Percentiles rank a stretch among this genome's conserved stretches.
Evolutionary conservation across 768 basidiomycete genomes (phyloP).

Genomic region (Hericium alpestre): DNA sequence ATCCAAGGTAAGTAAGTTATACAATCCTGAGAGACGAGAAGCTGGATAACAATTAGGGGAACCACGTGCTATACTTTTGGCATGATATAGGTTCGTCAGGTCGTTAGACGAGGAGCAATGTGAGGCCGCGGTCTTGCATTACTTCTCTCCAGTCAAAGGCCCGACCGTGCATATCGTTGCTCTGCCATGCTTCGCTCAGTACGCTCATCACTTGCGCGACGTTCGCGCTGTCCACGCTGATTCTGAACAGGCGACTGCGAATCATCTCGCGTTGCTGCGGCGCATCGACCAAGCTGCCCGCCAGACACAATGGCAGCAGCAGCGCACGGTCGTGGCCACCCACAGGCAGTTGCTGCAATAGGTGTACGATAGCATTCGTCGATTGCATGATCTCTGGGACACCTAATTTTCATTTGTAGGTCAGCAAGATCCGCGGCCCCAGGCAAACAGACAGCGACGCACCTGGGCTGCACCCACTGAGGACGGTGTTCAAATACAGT

Average conservation of each 20-base stretch:
- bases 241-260: conserved; percentile 7
- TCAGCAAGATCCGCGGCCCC: conserved; percentile 1
- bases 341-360: conserved; percentile 9
- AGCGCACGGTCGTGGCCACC: conserved; percentile 10
- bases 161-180: conserved; percentile 6
- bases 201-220: conserved; percentile 9
- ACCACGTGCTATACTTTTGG: not conserved
- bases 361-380: conserved; percentile 7
- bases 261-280: conserved; percentile 7
- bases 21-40: not conserved
- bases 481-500: conserved; percentile 12
- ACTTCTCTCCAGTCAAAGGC: conserved; percentile 12
- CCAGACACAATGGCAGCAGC: conserved; percentile 9
- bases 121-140: conserved; percentile 13
- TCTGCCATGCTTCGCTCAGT: conserved; percentile 11
- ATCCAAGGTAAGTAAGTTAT: not conserved
- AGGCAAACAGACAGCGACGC: not conserved
- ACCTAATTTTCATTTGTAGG: conserved; percentile 4
- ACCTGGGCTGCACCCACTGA: conserved; percentile 14
- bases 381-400: conserved; percentile 12
- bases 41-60: not conserved
- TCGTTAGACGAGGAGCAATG: conserved; percentile 13
- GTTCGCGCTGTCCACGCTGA: conserved; percentile 5
- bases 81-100: not conserved
- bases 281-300: conserved; percentile 8